Evolutionary conservation across 352 stramenopile species (phyloP).

Genomic region (Phytophthora sansomeana): DNA sequence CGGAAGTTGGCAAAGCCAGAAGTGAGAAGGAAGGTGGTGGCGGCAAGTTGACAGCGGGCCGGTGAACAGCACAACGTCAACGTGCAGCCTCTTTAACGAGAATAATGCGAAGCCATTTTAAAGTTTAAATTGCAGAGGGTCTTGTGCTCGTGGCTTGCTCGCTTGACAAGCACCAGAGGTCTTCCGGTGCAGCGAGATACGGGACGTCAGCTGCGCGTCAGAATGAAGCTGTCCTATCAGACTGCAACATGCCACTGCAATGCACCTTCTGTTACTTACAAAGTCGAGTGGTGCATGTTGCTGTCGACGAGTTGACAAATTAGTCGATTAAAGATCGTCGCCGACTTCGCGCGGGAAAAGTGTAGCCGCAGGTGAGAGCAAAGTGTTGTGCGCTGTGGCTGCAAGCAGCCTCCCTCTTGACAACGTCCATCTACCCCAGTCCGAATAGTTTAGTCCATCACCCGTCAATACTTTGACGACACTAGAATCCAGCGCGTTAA

Average conservation of each 20-base stretch:
- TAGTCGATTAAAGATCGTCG: background rate
- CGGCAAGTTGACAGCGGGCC: background rate
- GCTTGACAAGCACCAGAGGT: background rate
- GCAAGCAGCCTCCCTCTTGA: background rate
- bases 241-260: background rate
- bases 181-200: conserved; percentile 1
- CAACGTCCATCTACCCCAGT: background rate
- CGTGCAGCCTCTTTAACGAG: background rate
- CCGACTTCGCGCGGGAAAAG: background rate
- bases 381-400: background rate
- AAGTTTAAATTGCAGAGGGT: background rate
- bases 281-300: background rate
- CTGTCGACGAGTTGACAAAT: conserved; percentile 1
- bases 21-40: background rate
- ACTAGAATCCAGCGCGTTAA: background rate
- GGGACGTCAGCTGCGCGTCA: background rate
- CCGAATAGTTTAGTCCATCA: conserved; percentile 1
- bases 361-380: background rate
- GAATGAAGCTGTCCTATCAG: background rate
- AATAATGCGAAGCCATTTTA: background rate
- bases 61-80: no score
- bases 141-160: background rate
- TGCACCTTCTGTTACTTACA: background rate
- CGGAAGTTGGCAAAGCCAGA: conserved; percentile 2
- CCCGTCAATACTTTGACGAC: background rate